Evolutionary conservation across 257 asterid genomes (phyloP).

Genomic region (Fraxinus anomala): DNA sequence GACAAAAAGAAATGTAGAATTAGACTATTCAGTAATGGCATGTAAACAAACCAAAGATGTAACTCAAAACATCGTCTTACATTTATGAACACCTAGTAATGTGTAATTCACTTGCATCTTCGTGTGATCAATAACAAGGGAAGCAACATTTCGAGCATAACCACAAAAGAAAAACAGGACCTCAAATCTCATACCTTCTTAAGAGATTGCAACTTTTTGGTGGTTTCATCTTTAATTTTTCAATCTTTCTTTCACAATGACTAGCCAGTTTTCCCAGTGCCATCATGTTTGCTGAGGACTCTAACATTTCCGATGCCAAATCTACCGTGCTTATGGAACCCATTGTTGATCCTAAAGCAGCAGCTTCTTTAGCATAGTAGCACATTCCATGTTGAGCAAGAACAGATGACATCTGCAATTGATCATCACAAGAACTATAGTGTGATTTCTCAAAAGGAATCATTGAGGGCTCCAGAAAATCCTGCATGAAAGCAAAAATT

Average conservation of each 20-base stretch:
- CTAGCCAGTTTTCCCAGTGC: constrained; percentile 75
- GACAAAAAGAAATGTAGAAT: constrained; percentile 20
- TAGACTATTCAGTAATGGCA: constrained; percentile 13
- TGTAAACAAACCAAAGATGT: constrained; percentile 7
- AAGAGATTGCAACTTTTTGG: constrained; percentile 31
- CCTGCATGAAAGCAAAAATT: constrained; percentile 51
- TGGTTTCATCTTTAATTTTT: constrained; percentile 26
- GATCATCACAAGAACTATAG: constrained; percentile 64
- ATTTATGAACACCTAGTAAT: neutral
- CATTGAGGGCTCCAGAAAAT: constrained; percentile 43
- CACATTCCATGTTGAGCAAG: constrained; percentile 81
- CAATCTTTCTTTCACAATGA: constrained; percentile 33
- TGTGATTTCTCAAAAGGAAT: constrained; percentile 41
- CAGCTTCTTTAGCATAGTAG: constrained; percentile 63
- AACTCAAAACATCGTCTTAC: constrained; percentile 4
- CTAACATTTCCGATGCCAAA: constrained; percentile 78
- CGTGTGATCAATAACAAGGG: neutral
- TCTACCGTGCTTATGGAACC: constrained; percentile 46
- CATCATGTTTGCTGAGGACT: constrained; percentile 58
- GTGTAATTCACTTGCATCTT: neutral
- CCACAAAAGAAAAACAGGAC: neutral
- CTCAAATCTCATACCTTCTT: constrained; percentile 51
- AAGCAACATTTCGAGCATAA: constrained; percentile 15
- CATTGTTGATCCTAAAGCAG: constrained; percentile 42
- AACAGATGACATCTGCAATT: constrained; percentile 67